Base-by-base conservation (phyloP, 768 basidiomycete species). In the Rhodotorula babjevae region DNA sequence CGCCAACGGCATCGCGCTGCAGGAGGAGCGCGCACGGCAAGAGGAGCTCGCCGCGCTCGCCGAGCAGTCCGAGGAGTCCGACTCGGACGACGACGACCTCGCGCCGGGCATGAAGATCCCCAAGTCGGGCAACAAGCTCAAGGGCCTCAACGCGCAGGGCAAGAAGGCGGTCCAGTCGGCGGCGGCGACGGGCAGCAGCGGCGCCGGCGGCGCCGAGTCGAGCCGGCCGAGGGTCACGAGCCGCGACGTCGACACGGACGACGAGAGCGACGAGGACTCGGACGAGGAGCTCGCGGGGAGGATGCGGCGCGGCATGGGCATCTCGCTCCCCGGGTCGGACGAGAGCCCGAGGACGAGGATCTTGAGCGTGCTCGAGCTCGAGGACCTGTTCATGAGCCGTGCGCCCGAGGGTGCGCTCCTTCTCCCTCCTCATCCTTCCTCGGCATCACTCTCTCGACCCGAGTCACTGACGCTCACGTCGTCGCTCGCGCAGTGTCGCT, bases 321-420 rank as follows among this genome's bases (percentile, higher is more conserved):
- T 74, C 57, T 66, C 72, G 56, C 36, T 71, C 25, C 72, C 71
- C 15, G 69, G 71, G 4, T 67, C 70, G 53, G 71, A 71, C 49
- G 73, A 76, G 63, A 55, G 52, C 33, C 76, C 77, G 23, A 84
- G 92, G 76, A 88, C 88, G 2, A 86, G 86, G 76, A 89, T 99
- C 5, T 82, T 98, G 23, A 88, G 89, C 6, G 95, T 95, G 2
- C 81, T 88, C 33, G 92, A 97, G 79, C 84, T 99, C 15, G 95
- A 98, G 80, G 88, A 87, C 52, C 83, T 95, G 36, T 93, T 98
- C 79, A 60, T 86, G 29, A 84, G 81, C 69, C 83, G 84, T 65
- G 89, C 93, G 18, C 93, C 93, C 2, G 85, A 88, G 74, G 83
- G 91, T 65, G 42, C 44, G 65, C 69, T 36, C 44, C 10, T 25